Conservation (phyloP, 352 stramenopile genomes). For the Lagenidium sp. region DNA sequence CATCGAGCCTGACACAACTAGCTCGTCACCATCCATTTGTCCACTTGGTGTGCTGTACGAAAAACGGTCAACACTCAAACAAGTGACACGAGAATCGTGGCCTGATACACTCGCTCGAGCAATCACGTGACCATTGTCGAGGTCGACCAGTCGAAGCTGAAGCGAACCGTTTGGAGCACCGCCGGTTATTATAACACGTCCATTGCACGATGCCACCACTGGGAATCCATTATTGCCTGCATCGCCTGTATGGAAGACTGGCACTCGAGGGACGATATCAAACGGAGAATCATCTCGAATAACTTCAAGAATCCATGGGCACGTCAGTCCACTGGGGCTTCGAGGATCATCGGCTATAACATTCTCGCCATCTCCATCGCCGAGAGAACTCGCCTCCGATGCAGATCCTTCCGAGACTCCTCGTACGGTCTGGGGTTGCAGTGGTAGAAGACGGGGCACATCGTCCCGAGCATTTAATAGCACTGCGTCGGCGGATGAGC, state of each 20-base stretch:
- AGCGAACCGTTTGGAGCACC: conserved; percentile 64
- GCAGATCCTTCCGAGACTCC: too few relatives aligned
- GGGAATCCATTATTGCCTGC: conserved; percentile 24
- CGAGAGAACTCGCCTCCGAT: too few relatives aligned
- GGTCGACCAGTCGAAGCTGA: conserved; percentile 65
- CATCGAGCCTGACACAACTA: conserved; percentile 61
- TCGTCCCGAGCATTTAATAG: too few relatives aligned
- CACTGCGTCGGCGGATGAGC: too few relatives aligned
- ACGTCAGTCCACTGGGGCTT: conserved; percentile 9
- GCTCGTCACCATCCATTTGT: conserved; percentile 55
- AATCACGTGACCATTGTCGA: conserved; percentile 76
- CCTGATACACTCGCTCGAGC: conserved; percentile 77
- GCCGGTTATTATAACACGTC: conserved; percentile 60
- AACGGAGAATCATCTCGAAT: conserved; percentile 65
- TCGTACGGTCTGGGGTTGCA: too few relatives aligned
- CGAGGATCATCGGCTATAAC: conserved; percentile 1
- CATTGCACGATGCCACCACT: conserved; percentile 56
- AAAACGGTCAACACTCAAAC: conserved; percentile 56
- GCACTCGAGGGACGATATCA: conserved; percentile 71
- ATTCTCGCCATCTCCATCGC: too few relatives aligned
- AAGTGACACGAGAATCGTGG: conserved; percentile 60
- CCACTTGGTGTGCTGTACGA: conserved; percentile 25
- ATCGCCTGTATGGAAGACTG: conserved; percentile 47
- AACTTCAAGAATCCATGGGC: conserved; percentile 64
- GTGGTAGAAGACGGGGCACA: too few relatives aligned